phyloP scores from a whole-genome alignment of 164 flowering plant species.

The Vitis labrusca region DNA sequence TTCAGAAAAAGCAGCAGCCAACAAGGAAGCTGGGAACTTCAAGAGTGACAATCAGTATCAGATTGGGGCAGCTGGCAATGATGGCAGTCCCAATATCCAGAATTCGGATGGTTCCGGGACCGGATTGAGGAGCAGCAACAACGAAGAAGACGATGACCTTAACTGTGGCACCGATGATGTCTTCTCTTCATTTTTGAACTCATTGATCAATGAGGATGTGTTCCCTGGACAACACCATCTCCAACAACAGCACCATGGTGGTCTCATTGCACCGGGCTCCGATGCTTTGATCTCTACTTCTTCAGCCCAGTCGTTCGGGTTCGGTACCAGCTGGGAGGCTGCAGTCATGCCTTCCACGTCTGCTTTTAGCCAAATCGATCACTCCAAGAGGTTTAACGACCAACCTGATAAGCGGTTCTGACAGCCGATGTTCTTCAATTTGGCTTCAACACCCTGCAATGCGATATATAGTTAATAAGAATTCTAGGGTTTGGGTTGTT shows the following conservation, averaged over 20 bases:
- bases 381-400: not conserved
- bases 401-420: not conserved
- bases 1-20: constrained; percentile 1
- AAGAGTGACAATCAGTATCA: not conserved
- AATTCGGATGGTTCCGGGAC: not conserved
- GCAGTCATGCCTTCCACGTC: constrained; percentile 16
- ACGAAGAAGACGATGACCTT: constrained; percentile 26
- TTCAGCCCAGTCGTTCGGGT: constrained; percentile 3
- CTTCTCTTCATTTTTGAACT: constrained; percentile 62
- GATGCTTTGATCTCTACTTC: constrained; percentile 14
- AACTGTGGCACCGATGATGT: constrained; percentile 40
- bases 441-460: not conserved
- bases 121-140: constrained; percentile 6
- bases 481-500: constrained; percentile 12
- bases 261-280: not conserved
- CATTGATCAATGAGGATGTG: constrained; percentile 48
- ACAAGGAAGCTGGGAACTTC: not conserved
- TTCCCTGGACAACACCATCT: constrained; percentile 24
- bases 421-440: not conserved
- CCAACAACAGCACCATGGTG: constrained; percentile 6
- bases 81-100: not conserved
- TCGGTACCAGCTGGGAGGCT: constrained; percentile 26
- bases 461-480: not conserved
- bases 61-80: not conserved
- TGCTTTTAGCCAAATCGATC: constrained; percentile 14